Conservation (phyloP, 257 asterid genomes). For the Striga asiatica region DNA sequence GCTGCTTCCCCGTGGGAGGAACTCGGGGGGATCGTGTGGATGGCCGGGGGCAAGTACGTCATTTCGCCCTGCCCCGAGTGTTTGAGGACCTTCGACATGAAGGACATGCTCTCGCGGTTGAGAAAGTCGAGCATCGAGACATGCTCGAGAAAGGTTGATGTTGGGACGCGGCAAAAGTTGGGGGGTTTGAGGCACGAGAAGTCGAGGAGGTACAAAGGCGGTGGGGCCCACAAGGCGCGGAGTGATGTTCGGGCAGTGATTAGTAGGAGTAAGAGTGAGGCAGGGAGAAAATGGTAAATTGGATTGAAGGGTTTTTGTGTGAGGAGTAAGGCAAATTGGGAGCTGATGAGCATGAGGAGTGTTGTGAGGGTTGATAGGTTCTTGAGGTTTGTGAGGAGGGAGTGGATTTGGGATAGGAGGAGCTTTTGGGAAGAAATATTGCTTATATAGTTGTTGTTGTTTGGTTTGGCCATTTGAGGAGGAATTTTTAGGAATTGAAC, state of each 20-base stretch:
- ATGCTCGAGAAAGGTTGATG: constrained; percentile 51
- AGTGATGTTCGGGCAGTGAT: constrained; percentile 14
- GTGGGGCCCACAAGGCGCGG: constrained; percentile 19
- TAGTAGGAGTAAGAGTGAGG: constrained; percentile 17
- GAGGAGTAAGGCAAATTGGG: constrained; percentile 26
- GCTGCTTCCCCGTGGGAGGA: constrained; percentile 50
- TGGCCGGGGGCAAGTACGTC: constrained; percentile 70
- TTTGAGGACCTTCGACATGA: constrained; percentile 50
- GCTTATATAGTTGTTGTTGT: constrained; percentile 1
- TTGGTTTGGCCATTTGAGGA: constrained; percentile 11
- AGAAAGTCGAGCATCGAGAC: constrained; percentile 37
- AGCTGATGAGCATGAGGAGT: constrained; percentile 19
- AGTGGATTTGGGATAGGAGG: constrained; percentile 18
- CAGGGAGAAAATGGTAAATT: constrained; percentile 19
- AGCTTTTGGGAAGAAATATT: constrained; percentile 22
- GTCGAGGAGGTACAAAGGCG: constrained; percentile 49
- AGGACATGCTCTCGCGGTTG: constrained; percentile 37
- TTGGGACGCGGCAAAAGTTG: constrained; percentile 42
- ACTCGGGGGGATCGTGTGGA: constrained; percentile 59
- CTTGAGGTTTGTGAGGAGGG: constrained; percentile 20
- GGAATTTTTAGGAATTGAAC: neutral
- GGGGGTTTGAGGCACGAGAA: constrained; percentile 75
- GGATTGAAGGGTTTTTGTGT: neutral
- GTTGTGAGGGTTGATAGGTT: constrained; percentile 19
- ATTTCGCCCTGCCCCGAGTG: constrained; percentile 57